Evolutionary conservation across 192 early-diverging fungal species (phyloP).

Genomic region (Endogone sp.): DNA sequence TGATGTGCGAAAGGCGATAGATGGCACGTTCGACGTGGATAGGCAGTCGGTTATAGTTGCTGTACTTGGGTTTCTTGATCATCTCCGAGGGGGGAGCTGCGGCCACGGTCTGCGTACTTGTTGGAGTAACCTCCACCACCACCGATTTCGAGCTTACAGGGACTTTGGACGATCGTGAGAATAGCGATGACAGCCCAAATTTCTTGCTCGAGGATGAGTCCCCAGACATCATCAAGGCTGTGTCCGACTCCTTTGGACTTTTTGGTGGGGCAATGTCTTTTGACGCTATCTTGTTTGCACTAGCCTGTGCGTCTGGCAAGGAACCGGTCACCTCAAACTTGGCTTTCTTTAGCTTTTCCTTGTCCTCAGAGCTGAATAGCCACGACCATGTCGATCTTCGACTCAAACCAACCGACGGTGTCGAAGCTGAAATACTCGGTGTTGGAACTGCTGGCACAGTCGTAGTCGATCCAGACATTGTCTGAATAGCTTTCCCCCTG

Average conservation of each 20-base stretch:
- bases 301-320: background rate
- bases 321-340: conserved; percentile 10
- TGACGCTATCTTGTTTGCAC: background rate
- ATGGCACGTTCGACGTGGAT: conserved; percentile 77
- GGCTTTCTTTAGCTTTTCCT: conserved; percentile 37
- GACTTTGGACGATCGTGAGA: conserved; percentile 9
- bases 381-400: conserved; percentile 36
- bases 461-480: conserved; percentile 2
- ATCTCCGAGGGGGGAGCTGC: conserved; percentile 10
- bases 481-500: background rate
- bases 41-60: conserved; percentile 55
- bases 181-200: conserved; percentile 13
- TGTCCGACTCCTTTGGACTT: background rate
- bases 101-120: conserved; percentile 6
- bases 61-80: conserved; percentile 46
- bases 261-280: too few species aligned
- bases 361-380: conserved; percentile 36
- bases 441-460: conserved; percentile 8
- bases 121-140: conserved; percentile 4
- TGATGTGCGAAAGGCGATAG: conserved; percentile 69
- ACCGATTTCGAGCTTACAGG: conserved; percentile 12
- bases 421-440: conserved; percentile 1
- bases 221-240: background rate
- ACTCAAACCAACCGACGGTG: conserved; percentile 4
- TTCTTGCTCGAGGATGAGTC: conserved; percentile 1